Conservation (phyloP, 192 early-diverging fungal genomes). For the Dissophora globulifera region DNA sequence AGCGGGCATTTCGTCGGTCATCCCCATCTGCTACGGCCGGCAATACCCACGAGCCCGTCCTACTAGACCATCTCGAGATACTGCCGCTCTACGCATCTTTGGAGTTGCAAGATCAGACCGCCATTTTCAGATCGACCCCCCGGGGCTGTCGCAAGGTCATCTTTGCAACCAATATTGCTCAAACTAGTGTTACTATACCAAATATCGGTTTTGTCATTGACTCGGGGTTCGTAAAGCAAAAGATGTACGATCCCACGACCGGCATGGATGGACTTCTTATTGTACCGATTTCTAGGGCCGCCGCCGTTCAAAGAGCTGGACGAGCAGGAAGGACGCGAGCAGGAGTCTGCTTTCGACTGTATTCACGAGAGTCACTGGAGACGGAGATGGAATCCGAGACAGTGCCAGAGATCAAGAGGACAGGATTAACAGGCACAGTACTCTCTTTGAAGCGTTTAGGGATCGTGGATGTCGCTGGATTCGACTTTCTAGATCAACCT, state of each 20-base stretch:
- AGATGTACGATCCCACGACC: constrained; percentile 92
- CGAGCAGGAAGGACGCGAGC: constrained; percentile 94
- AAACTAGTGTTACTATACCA: constrained; percentile 69
- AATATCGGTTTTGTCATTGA: constrained; percentile 96
- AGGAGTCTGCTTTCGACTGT: constrained; percentile 91
- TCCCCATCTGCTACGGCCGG: constrained; percentile 15
- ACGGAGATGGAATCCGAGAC: constrained; percentile 84
- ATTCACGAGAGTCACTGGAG: constrained; percentile 85
- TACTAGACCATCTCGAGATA: constrained; percentile 36
- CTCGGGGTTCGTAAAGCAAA: constrained; percentile 93
- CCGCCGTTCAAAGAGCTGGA: constrained; percentile 93
- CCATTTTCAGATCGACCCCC: constrained; percentile 87
- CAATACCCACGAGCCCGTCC: neutral
- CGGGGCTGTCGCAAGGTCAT: constrained; percentile 84
- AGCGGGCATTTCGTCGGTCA: constrained; percentile 26
- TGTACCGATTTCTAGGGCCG: constrained; percentile 92
- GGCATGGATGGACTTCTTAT: constrained; percentile 94
- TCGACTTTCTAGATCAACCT: constrained; percentile 97
- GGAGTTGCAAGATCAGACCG: constrained; percentile 84
- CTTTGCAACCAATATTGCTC: constrained; percentile 98
- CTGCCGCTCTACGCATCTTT: constrained; percentile 79
- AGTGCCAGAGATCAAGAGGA: constrained; percentile 97
- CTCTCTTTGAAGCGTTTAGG: constrained; percentile 90
- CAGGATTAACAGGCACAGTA: constrained; percentile 89
- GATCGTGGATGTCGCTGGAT: constrained; percentile 88